Conservation (phyloP, 2,329 filamentous ascomycete species). For the Berkeleyomyces rouxiae region DNA sequence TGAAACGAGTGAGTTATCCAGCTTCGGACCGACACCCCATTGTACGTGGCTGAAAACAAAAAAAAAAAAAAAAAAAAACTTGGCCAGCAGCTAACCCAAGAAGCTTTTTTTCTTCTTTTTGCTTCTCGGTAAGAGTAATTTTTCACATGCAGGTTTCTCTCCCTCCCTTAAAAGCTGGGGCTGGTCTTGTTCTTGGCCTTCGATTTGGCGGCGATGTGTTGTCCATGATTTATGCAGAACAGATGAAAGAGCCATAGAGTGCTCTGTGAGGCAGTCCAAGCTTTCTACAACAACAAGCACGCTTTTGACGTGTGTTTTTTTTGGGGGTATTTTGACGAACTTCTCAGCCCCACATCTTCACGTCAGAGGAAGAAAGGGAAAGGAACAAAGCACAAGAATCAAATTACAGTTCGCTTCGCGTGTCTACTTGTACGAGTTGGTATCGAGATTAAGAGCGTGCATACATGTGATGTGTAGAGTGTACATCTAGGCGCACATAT, state of each 20-base stretch:
- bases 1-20: background rate
- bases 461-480: background rate
- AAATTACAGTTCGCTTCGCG: background rate
- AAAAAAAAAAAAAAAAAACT: background rate
- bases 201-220: background rate
- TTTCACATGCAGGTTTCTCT: background rate
- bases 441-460: background rate
- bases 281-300: background rate
- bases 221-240: background rate
- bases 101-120: background rate
- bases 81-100: background rate
- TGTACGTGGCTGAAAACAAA: background rate
- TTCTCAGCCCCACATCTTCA: background rate
- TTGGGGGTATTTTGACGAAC: background rate
- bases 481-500: background rate
- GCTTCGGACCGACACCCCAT: background rate
- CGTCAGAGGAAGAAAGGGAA: background rate
- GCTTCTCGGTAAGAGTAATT: background rate
- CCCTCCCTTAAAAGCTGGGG: background rate
- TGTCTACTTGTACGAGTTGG: background rate
- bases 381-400: background rate
- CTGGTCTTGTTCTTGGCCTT: background rate
- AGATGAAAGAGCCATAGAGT: background rate
- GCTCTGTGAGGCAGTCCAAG: background rate
- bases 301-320: background rate